phyloP scores from a whole-genome alignment of 371 early-diverging fungal species.

The Mucor saturninus region DNA sequence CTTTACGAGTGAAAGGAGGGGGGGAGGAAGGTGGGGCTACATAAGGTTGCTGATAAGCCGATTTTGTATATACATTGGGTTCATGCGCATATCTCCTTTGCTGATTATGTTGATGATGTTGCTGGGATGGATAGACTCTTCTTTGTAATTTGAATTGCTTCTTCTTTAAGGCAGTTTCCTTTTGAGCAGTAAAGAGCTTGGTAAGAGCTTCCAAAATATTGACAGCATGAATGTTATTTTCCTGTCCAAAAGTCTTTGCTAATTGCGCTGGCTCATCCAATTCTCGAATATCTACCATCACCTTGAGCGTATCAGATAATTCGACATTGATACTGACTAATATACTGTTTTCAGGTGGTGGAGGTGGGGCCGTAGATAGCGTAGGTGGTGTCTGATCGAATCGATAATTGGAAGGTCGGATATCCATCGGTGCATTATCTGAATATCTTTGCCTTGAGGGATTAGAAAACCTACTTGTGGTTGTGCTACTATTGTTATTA shows the following conservation, averaged over 20 bases:
- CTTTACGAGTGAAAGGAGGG: constrained; percentile 15
- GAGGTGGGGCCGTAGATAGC: constrained; percentile 18
- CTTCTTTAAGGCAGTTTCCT: constrained; percentile 20
- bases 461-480: constrained; percentile 16
- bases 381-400: neutral
- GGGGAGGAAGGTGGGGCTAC: constrained; percentile 4
- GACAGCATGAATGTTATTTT: constrained; percentile 9
- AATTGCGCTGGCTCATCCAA: constrained; percentile 26
- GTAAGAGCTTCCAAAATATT: constrained; percentile 18
- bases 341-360: constrained; percentile 19
- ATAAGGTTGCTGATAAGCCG: neutral
- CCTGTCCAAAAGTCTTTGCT: constrained; percentile 18
- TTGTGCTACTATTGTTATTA: neutral
- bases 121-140: constrained; percentile 1
- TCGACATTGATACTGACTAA: constrained; percentile 22
- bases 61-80: constrained; percentile 14
- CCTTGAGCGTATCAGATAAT: constrained; percentile 14
- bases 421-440: constrained; percentile 2
- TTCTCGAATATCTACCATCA: constrained; percentile 15
- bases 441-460: constrained; percentile 21
- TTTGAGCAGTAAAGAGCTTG: constrained; percentile 21
- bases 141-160: constrained; percentile 14
- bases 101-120: neutral
- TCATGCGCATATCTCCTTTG: no score
- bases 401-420: constrained; percentile 22